Percentiles rank a stretch among this genome's conserved stretches.
These are phyloP conservation scores for Diaporthe sp. DNA, from an alignment of 2,329 filamentous ascomycete species.

Conservation along the genomic window DNA sequence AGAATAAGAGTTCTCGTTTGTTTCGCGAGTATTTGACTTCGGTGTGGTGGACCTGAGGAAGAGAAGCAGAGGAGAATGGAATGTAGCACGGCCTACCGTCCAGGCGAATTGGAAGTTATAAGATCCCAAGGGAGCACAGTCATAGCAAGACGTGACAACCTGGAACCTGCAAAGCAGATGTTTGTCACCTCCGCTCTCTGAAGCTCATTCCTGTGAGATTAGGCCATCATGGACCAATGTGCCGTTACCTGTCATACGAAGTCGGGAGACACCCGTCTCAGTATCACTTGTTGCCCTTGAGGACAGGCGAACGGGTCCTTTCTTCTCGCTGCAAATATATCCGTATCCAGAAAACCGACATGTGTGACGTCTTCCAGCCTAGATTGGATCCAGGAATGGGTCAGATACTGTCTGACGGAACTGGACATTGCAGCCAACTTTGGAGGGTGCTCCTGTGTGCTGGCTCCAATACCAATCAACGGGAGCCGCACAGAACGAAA, in stretches of 20 bases:
- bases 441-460: neutral
- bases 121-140: neutral
- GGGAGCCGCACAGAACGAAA: too few species aligned
- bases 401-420: constrained; percentile 23
- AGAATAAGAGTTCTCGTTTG: neutral
- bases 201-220: neutral
- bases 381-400: neutral
- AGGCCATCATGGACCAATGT: neutral
- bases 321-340: constrained; percentile 15
- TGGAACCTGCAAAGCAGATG: neutral
- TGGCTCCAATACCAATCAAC: neutral
- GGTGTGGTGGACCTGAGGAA: neutral
- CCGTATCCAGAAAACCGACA: constrained; percentile 1
- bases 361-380: constrained; percentile 13
- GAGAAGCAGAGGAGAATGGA: neutral
- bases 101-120: neutral
- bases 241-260: constrained; percentile 17
- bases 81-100: neutral
- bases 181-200: neutral
- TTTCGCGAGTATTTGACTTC: neutral
- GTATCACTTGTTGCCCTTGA: constrained; percentile 18
- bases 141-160: neutral
- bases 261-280: constrained; percentile 32
- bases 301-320: neutral
- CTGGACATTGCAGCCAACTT: neutral